phyloP scores from a whole-genome alignment of 2,329 filamentous ascomycete species.

The Biscogniauxia mediterranea region DNA sequence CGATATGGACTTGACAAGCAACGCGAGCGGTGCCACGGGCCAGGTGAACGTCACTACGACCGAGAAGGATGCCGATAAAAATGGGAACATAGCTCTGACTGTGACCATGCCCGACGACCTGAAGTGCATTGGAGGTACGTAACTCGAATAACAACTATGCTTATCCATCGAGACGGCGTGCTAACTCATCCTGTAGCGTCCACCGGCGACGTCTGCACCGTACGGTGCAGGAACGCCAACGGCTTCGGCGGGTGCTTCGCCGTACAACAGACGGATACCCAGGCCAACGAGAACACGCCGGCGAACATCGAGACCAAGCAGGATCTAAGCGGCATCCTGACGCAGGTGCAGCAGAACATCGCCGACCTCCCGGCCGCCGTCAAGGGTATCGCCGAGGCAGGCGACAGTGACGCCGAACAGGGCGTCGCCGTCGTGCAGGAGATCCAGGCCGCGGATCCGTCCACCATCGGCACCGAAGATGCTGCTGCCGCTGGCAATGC shows the following conservation, averaged over 20 bases:
- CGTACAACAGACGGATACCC: constrained; percentile 41
- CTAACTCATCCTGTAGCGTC: constrained; percentile 27
- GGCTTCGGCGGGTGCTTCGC: constrained; percentile 40
- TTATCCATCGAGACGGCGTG: background rate
- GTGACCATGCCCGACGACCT: constrained; percentile 36
- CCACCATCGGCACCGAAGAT: constrained; percentile 11
- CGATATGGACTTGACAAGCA: constrained; percentile 36
- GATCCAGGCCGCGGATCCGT: constrained; percentile 20
- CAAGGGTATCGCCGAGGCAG: constrained; percentile 38
- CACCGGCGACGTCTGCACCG: constrained; percentile 42
- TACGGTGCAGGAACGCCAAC: constrained; percentile 39
- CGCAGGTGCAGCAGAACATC: constrained; percentile 42
- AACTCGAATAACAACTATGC: background rate
- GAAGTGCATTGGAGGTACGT: constrained; percentile 35
- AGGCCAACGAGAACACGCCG: constrained; percentile 29
- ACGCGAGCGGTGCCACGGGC: constrained; percentile 38
- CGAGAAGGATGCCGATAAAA: constrained; percentile 33
- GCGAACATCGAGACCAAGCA: constrained; percentile 38
- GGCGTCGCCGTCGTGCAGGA: constrained; percentile 33
- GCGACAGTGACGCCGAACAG: constrained; percentile 24
- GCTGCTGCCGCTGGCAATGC: constrained; percentile 1
- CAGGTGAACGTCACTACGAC: constrained; percentile 40
- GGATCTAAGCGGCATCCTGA: constrained; percentile 36
- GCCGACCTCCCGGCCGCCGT: constrained; percentile 40
- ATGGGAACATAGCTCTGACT: constrained; percentile 31